Evolutionary conservation across 345 rosid genomes (phyloP).

Genomic region (Hevea brasiliensis): DNA sequence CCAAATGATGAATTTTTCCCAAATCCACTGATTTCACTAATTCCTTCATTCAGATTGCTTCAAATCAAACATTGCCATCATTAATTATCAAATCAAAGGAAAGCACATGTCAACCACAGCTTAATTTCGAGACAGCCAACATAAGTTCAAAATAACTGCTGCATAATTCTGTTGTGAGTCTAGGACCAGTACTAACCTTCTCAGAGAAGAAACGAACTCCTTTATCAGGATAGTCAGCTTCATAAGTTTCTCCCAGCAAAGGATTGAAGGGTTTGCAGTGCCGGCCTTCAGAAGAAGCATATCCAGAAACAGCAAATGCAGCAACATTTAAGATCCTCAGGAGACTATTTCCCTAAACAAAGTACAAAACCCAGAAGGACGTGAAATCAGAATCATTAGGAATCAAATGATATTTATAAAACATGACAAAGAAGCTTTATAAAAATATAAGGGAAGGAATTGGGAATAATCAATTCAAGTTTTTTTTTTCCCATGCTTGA

Average conservation of each 20-base stretch:
- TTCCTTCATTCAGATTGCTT: neutral
- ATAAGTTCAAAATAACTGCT: neutral
- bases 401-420: constrained; percentile 6
- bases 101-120: neutral
- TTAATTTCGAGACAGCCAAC: neutral
- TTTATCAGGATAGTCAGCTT: constrained; percentile 88
- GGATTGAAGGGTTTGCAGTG: constrained; percentile 99
- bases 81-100: neutral
- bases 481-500: neutral
- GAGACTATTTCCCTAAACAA: constrained; percentile 71
- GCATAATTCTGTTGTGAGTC: neutral
- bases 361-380: constrained; percentile 4
- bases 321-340: constrained; percentile 79
- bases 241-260: constrained; percentile 93
- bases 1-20: neutral
- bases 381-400: neutral
- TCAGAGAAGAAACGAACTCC: constrained; percentile 96
- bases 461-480: neutral
- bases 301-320: constrained; percentile 97
- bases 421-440: too few relatives aligned
- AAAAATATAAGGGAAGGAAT: neutral
- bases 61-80: neutral
- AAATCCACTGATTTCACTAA: neutral
- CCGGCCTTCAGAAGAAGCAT: constrained; percentile 91
- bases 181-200: constrained; percentile 54